A percentile compares a stretch with the other conserved stretches of the same genome.
Conservation (phyloP, 768 basidiomycete genomes). For the Terana coerulea region DNA sequence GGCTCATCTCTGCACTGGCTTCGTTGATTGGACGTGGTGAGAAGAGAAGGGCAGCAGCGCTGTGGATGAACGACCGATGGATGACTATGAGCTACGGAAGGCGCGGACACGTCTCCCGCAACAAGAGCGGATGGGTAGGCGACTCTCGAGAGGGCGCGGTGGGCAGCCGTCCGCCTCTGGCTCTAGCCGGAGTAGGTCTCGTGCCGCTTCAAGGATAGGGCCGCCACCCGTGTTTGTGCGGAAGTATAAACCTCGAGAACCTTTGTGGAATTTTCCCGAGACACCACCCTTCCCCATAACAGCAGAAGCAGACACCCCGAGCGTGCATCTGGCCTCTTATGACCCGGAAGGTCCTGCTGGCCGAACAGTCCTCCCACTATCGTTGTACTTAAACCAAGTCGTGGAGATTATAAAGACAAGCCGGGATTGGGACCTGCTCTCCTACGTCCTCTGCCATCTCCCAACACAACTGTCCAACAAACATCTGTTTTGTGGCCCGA, state of each 20-base stretch:
- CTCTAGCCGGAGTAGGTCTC: conserved; percentile 60
- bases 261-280: conserved; percentile 73
- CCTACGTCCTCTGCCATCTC: conserved; percentile 87
- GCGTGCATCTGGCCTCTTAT: conserved; percentile 65
- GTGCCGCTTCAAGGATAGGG: conserved; percentile 37
- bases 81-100: conserved; percentile 37
- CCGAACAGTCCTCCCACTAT: conserved; percentile 61
- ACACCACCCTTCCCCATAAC: conserved; percentile 49
- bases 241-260: conserved; percentile 35
- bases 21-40: conserved; percentile 55
- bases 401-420: conserved; percentile 68
- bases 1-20: conserved; percentile 55
- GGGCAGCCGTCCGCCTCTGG: conserved; percentile 41
- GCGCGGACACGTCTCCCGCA: conserved; percentile 42
- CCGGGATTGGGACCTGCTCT: conserved; percentile 88
- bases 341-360: conserved; percentile 45
- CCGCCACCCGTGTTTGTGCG: conserved; percentile 8
- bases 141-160: conserved; percentile 49
- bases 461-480: conserved; percentile 93
- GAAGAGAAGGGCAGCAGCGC: conserved; percentile 11
- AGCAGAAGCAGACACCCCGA: conserved; percentile 54
- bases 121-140: conserved; percentile 50
- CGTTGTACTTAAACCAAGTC: conserved; percentile 64
- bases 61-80: conserved; percentile 17
- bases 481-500: conserved; percentile 92